Evolutionary conservation across 2,329 filamentous ascomycete genomes (phyloP).

Genomic region (Venturia nashicola): DNA sequence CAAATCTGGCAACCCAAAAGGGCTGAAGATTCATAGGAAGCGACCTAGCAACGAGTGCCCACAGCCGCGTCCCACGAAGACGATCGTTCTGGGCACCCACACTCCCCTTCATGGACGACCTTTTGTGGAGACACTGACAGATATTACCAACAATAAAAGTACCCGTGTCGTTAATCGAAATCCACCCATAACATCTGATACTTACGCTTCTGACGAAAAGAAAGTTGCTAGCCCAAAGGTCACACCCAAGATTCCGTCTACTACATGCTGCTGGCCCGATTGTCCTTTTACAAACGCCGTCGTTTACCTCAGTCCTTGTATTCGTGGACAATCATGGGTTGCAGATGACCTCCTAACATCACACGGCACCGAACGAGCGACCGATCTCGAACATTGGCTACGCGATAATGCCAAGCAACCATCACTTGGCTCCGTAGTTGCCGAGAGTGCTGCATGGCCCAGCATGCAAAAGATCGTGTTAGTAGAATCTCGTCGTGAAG

Average conservation of each 20-base stretch:
- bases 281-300: conserved; percentile 7
- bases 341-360: background rate
- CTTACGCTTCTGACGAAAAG: too few species aligned
- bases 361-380: conserved; percentile 2
- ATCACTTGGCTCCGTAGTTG: background rate
- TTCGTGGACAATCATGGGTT: background rate
- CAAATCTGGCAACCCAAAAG: background rate
- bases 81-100: background rate
- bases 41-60: background rate
- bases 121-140: background rate
- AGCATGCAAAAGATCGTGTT: conserved; percentile 5
- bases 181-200: background rate
- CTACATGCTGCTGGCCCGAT: background rate
- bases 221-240: background rate
- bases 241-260: background rate
- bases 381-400: conserved; percentile 1
- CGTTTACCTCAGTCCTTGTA: conserved; percentile 4
- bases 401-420: background rate
- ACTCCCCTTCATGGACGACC: background rate
- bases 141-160: background rate
- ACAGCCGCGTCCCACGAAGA: background rate
- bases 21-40: background rate
- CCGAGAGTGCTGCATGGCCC: conserved; percentile 3
- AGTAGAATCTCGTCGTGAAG: background rate
- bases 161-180: background rate